A percentile compares a stretch with the other conserved stretches of the same genome.
Conservation (phyloP, 805 yeast species). For the Sugiyamaella boreocaroliniensis region DNA sequence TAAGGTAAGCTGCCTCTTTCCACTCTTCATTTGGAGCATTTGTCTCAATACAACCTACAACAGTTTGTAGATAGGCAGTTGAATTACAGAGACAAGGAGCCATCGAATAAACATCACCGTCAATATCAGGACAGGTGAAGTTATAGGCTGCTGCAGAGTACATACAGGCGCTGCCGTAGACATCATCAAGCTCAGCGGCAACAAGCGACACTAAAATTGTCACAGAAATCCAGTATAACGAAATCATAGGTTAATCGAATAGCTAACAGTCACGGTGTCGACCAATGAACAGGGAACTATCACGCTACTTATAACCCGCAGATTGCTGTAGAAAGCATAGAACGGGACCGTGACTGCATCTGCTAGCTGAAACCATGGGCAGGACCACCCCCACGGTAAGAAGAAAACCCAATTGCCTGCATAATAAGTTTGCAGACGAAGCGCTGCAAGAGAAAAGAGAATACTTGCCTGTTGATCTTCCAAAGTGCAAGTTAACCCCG, state of each 20-base stretch:
- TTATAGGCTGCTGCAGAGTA: background rate
- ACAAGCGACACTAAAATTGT: background rate
- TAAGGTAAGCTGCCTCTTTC: background rate
- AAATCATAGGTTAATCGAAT: background rate
- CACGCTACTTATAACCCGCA: too few species aligned
- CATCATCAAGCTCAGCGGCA: background rate
- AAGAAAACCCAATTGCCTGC: too few species aligned
- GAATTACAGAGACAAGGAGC: slow-evolving; percentile 6
- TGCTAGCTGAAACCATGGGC: too few species aligned
- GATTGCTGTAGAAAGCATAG: too few species aligned
- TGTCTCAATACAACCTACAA: slow-evolving; percentile 5
- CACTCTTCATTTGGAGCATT: slow-evolving; percentile 1
- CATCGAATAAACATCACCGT: background rate
- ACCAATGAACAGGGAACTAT: too few species aligned
- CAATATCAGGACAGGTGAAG: background rate
- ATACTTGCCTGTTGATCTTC: too few species aligned
- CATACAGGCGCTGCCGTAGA: background rate
- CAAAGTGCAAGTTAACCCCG: too few species aligned
- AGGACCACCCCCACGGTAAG: too few species aligned
- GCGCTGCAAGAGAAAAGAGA: too few species aligned
- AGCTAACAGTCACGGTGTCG: too few species aligned
- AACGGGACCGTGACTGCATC: too few species aligned
- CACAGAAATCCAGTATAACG: background rate
- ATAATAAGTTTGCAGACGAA: too few species aligned
- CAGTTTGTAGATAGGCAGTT: slow-evolving; percentile 5